phyloP scores from a whole-genome alignment of 2,329 filamentous ascomycete genomes.

The Pseudomassariella vexata region DNA sequence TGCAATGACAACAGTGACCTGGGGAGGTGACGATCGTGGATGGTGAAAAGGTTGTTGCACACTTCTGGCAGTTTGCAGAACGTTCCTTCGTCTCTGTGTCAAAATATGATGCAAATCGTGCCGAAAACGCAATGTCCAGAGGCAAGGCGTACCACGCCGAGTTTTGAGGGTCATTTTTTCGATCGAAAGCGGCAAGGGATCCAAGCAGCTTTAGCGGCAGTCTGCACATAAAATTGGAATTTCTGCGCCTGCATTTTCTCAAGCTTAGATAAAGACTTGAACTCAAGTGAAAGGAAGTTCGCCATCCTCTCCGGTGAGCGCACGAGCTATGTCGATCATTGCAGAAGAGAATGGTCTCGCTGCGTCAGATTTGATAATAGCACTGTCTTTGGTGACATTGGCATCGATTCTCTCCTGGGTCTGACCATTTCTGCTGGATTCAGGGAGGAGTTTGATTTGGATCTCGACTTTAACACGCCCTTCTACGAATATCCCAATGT shows the following conservation, averaged over 20 bases:
- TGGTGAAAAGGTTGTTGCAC: too few species aligned
- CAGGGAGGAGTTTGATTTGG: conserved; percentile 23
- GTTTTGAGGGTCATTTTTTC: conserved; percentile 12
- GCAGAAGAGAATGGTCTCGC: conserved; percentile 21
- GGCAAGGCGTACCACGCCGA: too few species aligned
- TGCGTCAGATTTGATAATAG: conserved; percentile 13
- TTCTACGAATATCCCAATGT: conserved; percentile 21
- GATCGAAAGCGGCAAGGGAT: conserved; percentile 7
- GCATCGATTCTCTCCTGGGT: conserved; percentile 27
- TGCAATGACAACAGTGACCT: too few species aligned
- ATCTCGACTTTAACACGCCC: conserved; percentile 18
- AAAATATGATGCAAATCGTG: too few species aligned
- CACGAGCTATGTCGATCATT: conserved; percentile 17
- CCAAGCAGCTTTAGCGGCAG: too few species aligned
- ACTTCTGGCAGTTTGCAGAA: too few species aligned
- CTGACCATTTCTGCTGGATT: conserved; percentile 25
- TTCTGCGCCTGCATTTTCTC: too few species aligned
- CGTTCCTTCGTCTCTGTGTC: too few species aligned
- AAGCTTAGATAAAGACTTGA: neutral
- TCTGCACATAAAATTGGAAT: too few species aligned
- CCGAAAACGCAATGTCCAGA: too few species aligned
- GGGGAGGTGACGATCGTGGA: too few species aligned
- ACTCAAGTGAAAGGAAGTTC: neutral
- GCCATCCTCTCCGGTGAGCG: too few species aligned
- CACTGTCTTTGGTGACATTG: conserved; percentile 22